These are phyloP conservation scores for Ormosia semicastrata DNA, from an alignment of 306 rosid species.

Conservation along the genomic window DNA sequence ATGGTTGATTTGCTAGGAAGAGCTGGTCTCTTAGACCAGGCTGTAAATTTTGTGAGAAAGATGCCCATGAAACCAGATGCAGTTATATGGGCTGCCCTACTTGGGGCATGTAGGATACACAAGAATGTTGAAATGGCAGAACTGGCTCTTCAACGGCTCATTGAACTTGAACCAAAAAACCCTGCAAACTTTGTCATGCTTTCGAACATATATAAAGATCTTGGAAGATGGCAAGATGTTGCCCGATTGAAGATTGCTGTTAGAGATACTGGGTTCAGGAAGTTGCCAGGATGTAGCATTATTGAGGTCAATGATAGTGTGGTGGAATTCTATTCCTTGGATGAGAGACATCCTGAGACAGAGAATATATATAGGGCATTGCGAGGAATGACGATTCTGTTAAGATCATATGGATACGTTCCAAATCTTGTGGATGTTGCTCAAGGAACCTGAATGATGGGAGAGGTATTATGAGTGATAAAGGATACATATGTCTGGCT, in stretches of 20 bases:
- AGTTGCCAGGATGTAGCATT: conserved; percentile 49
- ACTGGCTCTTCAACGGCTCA: conserved; percentile 54
- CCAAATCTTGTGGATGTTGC: conserved; percentile 40
- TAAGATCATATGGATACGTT: conserved; percentile 41
- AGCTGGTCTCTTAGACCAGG: conserved; percentile 62
- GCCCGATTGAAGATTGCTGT: conserved; percentile 66
- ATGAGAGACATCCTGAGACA: conserved; percentile 51
- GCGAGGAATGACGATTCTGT: conserved; percentile 37
- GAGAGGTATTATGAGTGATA: not conserved
- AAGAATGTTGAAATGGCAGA: conserved; percentile 54
- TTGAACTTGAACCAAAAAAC: conserved; percentile 72
- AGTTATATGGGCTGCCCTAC: conserved; percentile 44
- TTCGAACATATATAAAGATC: conserved; percentile 75
- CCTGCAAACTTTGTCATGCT: conserved; percentile 79
- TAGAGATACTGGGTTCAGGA: conserved; percentile 64
- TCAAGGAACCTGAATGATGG: conserved; percentile 28
- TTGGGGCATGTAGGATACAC: conserved; percentile 47
- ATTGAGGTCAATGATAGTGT: conserved; percentile 45
- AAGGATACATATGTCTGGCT: not conserved
- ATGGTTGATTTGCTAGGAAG: conserved; percentile 51
- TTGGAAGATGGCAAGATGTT: conserved; percentile 74
- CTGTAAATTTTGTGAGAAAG: conserved; percentile 54
- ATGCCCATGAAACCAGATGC: conserved; percentile 69
- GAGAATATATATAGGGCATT: conserved; percentile 35
- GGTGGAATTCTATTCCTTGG: conserved; percentile 48